A percentile compares a stretch with the other conserved stretches of the same genome.
Conservation (phyloP, 257 asterid species). For the Solanum neorickii region DNA sequence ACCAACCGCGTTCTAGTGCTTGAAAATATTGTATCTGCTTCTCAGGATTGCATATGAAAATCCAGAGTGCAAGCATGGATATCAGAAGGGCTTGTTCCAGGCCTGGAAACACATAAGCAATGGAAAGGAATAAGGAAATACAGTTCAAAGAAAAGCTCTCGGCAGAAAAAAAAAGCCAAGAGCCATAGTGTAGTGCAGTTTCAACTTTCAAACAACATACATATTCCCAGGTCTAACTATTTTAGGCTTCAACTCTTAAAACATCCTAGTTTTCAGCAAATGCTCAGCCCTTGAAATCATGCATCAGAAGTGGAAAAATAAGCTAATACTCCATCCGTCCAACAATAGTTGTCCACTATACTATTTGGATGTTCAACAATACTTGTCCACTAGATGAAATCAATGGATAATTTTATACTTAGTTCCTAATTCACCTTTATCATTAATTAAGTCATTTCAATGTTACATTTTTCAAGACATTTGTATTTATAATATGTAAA, state of each 20-base stretch:
- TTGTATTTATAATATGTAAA: not conserved
- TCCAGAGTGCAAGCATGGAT: constrained; percentile 72
- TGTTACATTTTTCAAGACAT: too few relatives aligned
- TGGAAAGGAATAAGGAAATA: not conserved
- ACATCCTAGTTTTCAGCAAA: not conserved
- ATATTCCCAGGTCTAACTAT: not conserved
- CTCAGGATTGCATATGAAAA: constrained; percentile 50
- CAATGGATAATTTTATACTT: not conserved
- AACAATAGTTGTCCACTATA: not conserved
- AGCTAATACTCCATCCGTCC: not conserved
- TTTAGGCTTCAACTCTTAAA: not conserved
- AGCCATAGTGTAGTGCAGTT: not conserved
- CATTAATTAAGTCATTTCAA: not conserved
- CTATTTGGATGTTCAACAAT: not conserved
- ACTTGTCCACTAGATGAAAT: not conserved
- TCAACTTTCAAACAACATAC: not conserved
- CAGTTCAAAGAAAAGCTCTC: not conserved
- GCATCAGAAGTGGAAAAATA: not conserved
- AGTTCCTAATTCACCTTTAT: not conserved
- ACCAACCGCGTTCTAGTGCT: not conserved
- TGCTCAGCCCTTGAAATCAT: not conserved
- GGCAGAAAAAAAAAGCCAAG: not conserved
- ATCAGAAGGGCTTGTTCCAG: constrained; percentile 91
- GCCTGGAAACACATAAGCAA: constrained; percentile 33
- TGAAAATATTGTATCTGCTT: not conserved